Evolutionary conservation across 2,329 filamentous ascomycete genomes (phyloP).

Genomic region (Pseudogymnoascus verrucosus): DNA sequence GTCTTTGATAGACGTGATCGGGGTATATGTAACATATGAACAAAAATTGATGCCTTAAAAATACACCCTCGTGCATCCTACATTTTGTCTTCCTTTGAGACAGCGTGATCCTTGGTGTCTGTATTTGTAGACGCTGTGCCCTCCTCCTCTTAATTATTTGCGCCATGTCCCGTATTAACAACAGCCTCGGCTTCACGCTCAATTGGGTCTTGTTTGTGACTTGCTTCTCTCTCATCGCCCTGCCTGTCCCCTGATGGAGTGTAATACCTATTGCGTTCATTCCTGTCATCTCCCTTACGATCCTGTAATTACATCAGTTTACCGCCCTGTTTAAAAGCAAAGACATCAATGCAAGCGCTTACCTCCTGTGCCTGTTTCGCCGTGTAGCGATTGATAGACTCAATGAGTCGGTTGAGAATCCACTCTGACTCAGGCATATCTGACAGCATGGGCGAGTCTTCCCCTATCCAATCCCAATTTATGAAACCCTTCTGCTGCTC

Average conservation of each 20-base stretch:
- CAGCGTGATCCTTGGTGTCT: neutral
- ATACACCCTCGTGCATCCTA: neutral
- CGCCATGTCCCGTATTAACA: neutral
- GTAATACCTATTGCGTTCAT: neutral
- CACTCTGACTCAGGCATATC: slow-evolving; percentile 57
- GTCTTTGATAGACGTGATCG: slow-evolving; percentile 1
- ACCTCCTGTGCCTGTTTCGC: slow-evolving; percentile 22
- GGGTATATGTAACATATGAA: neutral
- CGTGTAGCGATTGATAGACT: slow-evolving; percentile 45
- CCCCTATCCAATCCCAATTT: slow-evolving; percentile 67
- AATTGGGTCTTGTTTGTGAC: neutral
- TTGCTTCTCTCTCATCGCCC: neutral
- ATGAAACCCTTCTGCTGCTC: slow-evolving; percentile 51
- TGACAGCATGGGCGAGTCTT: slow-evolving; percentile 59
- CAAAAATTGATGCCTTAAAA: neutral
- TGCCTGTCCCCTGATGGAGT: neutral
- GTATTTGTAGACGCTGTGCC: neutral
- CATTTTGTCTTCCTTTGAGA: neutral
- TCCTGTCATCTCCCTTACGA: neutral
- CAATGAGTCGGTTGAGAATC: slow-evolving; percentile 56
- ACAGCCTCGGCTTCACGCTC: neutral
- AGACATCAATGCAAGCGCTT: slow-evolving; percentile 1
- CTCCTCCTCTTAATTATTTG: neutral
- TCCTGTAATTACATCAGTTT: neutral
- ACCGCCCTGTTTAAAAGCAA: neutral